Evolutionary conservation across 768 basidiomycete species (phyloP).

Genomic region (Termitomyces sp.): DNA sequence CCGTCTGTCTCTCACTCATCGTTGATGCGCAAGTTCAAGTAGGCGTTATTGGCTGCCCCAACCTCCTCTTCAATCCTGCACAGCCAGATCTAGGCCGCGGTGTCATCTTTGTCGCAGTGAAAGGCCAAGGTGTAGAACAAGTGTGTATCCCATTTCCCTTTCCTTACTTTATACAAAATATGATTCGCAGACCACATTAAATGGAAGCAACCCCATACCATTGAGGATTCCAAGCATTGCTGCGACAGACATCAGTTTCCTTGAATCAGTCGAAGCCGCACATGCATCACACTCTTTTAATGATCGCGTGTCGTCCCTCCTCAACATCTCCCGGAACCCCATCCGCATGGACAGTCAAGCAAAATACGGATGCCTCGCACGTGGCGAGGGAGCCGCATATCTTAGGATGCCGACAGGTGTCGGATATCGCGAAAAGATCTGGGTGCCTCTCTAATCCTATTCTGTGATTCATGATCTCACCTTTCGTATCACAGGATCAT

Average conservation of each 20-base stretch:
- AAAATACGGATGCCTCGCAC: constrained; percentile 82
- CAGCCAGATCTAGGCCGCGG: constrained; percentile 61
- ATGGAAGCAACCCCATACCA: constrained; percentile 38
- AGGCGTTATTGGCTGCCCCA: constrained; percentile 90
- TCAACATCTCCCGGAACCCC: constrained; percentile 61
- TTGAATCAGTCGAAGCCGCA: constrained; percentile 89
- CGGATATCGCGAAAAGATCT: constrained; percentile 93
- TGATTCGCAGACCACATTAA: constrained; percentile 43
- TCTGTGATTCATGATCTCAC: neutral
- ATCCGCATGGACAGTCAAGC: constrained; percentile 95
- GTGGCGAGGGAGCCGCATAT: constrained; percentile 84
- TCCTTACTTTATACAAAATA: neutral
- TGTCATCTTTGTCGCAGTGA: constrained; percentile 81
- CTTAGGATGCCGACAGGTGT: constrained; percentile 72
- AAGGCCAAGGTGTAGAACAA: constrained; percentile 80
- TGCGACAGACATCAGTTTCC: constrained; percentile 51
- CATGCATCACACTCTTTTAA: constrained; percentile 91
- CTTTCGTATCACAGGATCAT: constrained; percentile 59
- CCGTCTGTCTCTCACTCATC: constrained; percentile 84
- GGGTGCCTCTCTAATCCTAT: constrained; percentile 44
- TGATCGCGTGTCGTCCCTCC: constrained; percentile 57
- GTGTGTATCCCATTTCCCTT: constrained; percentile 22
- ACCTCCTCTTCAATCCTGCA: constrained; percentile 57
- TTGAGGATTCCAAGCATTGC: constrained; percentile 49
- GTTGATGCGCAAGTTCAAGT: constrained; percentile 73